Percentiles rank a stretch among this genome's conserved stretches.
Evolutionary conservation across 208 protist species (phyloP).

Genomic region (Leishmania amazonensis): DNA sequence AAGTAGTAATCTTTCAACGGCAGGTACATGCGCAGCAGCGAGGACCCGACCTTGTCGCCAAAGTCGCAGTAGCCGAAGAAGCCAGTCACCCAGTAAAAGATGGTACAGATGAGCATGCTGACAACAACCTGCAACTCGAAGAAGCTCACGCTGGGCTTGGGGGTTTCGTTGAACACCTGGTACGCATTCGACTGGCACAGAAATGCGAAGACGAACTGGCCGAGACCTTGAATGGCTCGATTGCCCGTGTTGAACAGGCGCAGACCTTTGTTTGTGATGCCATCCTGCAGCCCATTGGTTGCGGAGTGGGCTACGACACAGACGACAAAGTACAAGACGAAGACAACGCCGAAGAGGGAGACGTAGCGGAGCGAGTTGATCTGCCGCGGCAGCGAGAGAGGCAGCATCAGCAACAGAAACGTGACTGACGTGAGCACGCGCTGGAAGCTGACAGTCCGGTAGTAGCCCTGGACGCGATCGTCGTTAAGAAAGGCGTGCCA

Average conservation of each 20-base stretch:
- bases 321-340: conserved; percentile 78
- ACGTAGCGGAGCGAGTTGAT: conserved; percentile 85
- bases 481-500: conserved; percentile 50
- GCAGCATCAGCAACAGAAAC: conserved; percentile 73
- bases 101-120: conserved; percentile 67
- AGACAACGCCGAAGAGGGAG: conserved; percentile 60
- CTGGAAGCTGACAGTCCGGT: conserved; percentile 28
- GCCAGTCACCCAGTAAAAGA: conserved; percentile 73
- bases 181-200: conserved; percentile 74
- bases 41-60: conserved; percentile 37
- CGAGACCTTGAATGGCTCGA: conserved; percentile 43
- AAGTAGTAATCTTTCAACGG: conserved; percentile 59
- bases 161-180: conserved; percentile 61
- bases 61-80: conserved; percentile 83
- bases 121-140: conserved; percentile 51
- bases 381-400: conserved; percentile 61
- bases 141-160: conserved; percentile 33
- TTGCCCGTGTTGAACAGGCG: conserved; percentile 36
- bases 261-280: conserved; percentile 33
- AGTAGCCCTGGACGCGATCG: conserved; percentile 39
- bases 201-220: conserved; percentile 69
- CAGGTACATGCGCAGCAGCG: conserved; percentile 64
- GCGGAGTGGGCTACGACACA: conserved; percentile 58
- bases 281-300: conserved; percentile 27
- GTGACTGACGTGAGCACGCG: conserved; percentile 48